Base-by-base conservation (phyloP, 495 filamentous ascomycete species). In the Rhizodiscina lignyota region DNA sequence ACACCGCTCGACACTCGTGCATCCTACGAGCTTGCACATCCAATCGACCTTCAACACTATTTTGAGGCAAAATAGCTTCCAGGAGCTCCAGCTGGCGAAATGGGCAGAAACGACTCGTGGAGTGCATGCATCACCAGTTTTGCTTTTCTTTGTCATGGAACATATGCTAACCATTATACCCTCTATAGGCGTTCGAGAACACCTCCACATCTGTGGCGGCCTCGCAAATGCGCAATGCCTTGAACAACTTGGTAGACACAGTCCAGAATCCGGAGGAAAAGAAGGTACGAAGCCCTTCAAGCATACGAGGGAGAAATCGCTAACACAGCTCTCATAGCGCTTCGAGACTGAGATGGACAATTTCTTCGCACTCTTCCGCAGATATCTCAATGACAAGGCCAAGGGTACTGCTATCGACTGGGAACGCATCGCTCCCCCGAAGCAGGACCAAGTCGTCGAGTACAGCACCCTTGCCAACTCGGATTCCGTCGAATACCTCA, bases 271-370 rank as follows among this genome's bases (percentile, higher is more conserved):
- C 74, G 16, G 55, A 63, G 22, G 66, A 83, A 62, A 94, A 87
- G 75, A 79, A 91, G 76, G 77, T 74, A 62, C 39, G 60, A 31
- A 30, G 1, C 16, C 20, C 23, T 16, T 24, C 23, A 32, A 8
- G 1, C 3, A 24, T 8, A 24, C 8, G 30, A 12, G 4, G n/a
- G 18, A 30, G 10, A 32, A 11, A 18, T 16, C 23, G 10, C 21
- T 13, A 34, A 23, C 16, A 16, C 30, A 8, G 29, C 35, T 20
- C 18, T 47, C 16, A 32, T 34, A 59, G 78, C 59, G 78, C 30
- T 99, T 94, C 60, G 89, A 96, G 64, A 87, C 85, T 11, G 89
- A 99, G 64, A 96, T 92, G 83, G 89, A 99, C 72, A 99, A 99
- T 75, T 99, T 99, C 71, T 99, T 87, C 53, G 77, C 83, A 35